Evolutionary conservation across 306 rosid genomes (phyloP).

Genomic region (Malus orientalis): DNA sequence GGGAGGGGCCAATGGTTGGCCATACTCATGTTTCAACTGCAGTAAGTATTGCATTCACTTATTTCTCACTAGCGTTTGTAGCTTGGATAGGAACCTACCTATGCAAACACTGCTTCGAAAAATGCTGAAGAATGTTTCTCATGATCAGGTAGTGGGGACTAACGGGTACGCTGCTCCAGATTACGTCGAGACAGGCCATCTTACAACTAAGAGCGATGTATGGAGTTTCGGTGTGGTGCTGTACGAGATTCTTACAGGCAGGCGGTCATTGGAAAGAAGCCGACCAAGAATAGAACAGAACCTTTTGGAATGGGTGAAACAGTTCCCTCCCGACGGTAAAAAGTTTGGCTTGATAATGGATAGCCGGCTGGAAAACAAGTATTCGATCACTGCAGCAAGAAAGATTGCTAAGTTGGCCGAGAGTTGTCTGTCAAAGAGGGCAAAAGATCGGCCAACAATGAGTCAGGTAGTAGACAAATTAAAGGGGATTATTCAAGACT

Average conservation of each 20-base stretch:
- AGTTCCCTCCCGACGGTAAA: conserved; percentile 47
- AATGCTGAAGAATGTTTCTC: background rate
- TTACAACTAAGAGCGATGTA: conserved; percentile 79
- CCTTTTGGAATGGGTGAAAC: conserved; percentile 86
- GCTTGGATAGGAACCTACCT: background rate
- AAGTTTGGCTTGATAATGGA: conserved; percentile 53
- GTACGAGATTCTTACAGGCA: conserved; percentile 68
- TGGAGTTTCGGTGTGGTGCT: conserved; percentile 85
- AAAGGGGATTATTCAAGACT: conserved; percentile 47
- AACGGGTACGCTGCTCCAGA: conserved; percentile 90
- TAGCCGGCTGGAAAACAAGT: conserved; percentile 51
- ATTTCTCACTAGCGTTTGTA: background rate
- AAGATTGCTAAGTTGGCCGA: conserved; percentile 53
- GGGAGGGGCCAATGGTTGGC: conserved; percentile 76
- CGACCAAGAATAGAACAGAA: conserved; percentile 58
- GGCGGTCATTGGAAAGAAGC: conserved; percentile 66
- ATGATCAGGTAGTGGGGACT: conserved; percentile 70
- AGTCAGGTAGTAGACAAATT: conserved; percentile 55
- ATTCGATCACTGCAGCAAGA: conserved; percentile 37
- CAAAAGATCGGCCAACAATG: conserved; percentile 71
- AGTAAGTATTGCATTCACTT: conserved; percentile 40
- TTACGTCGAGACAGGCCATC: conserved; percentile 79
- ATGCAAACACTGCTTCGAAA: background rate
- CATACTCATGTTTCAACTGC: conserved; percentile 84
- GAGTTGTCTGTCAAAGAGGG: conserved; percentile 48